Evolutionary conservation across 805 yeast genomes (phyloP).

Genomic region (Hanseniaspora mollemarum): DNA sequence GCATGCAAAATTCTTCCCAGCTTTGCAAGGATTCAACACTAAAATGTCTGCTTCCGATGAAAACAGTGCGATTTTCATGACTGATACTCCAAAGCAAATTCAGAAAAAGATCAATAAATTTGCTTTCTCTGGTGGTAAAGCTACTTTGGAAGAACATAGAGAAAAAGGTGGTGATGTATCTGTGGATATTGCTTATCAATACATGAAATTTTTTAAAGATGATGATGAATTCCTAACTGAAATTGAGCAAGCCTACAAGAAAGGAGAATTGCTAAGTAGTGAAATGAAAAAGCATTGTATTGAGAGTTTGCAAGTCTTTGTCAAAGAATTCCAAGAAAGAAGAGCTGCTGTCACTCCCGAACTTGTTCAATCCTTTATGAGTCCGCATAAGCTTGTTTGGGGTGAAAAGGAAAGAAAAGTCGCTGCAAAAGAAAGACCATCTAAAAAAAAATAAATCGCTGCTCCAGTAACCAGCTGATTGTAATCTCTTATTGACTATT

Average conservation of each 20-base stretch:
- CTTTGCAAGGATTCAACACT: conserved; percentile 88
- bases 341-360: conserved; percentile 56
- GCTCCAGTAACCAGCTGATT: too few relatives aligned
- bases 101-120: conserved; percentile 90
- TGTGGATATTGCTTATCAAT: conserved; percentile 90
- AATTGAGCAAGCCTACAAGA: conserved; percentile 52
- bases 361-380: conserved; percentile 59
- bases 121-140: conserved; percentile 92
- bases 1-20: conserved; percentile 95
- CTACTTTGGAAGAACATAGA: conserved; percentile 81
- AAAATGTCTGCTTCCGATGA: conserved; percentile 95
- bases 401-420: conserved; percentile 67
- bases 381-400: conserved; percentile 66
- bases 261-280: conserved; percentile 79
- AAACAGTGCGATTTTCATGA: conserved; percentile 85
- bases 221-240: conserved; percentile 70
- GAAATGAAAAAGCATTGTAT: conserved; percentile 86
- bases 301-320: conserved; percentile 66
- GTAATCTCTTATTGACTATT: too few relatives aligned
- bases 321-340: conserved; percentile 68
- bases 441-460: conserved; percentile 21
- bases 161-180: conserved; percentile 86
- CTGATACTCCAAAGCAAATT: conserved; percentile 83
- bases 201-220: conserved; percentile 74
- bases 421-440: conserved; percentile 42